phyloP scores from a whole-genome alignment of 768 basidiomycete species.

The Tricholoma furcatifolium region DNA sequence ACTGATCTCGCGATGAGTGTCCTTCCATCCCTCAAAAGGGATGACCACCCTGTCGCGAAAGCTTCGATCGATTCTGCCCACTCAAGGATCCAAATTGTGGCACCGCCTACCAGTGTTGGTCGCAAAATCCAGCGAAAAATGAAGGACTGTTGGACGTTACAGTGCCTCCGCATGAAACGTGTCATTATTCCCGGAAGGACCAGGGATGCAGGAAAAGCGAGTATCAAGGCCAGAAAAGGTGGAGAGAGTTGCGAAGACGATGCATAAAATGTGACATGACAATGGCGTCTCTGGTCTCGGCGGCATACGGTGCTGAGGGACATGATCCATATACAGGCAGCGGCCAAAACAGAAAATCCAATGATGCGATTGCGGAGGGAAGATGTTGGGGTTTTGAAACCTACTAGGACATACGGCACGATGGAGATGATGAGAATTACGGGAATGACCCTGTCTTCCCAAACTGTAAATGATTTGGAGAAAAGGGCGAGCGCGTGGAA shows the following conservation, averaged over 20 bases:
- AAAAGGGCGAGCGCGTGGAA: conserved; percentile 78
- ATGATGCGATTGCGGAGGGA: conserved; percentile 76
- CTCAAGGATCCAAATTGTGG: conserved; percentile 79
- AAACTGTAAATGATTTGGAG: conserved; percentile 96
- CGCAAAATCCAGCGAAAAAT: conserved; percentile 61
- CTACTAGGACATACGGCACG: conserved; percentile 55
- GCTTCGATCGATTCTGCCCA: conserved; percentile 62
- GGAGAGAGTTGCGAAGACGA: conserved; percentile 69
- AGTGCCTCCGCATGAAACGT: conserved; percentile 61
- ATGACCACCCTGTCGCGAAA: conserved; percentile 39
- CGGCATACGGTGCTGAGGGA: conserved; percentile 84
- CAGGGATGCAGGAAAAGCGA: conserved; percentile 55
- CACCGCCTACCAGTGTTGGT: conserved; percentile 56
- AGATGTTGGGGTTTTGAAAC: conserved; percentile 64
- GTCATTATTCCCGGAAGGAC: conserved; percentile 54
- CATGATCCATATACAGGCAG: conserved; percentile 69
- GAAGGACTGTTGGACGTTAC: conserved; percentile 70
- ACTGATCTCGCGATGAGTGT: conserved; percentile 62
- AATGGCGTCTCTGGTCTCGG: conserved; percentile 92
- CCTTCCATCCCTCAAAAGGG: conserved; percentile 47
- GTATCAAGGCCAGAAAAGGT: conserved; percentile 53
- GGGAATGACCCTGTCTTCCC: conserved; percentile 86
- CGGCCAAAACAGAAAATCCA: conserved; percentile 65
- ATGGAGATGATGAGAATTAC: conserved; percentile 73
- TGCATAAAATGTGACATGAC: conserved; percentile 86